Conservation (phyloP, 192 early-diverging fungal genomes). For the Coemansia sp. region DNA sequence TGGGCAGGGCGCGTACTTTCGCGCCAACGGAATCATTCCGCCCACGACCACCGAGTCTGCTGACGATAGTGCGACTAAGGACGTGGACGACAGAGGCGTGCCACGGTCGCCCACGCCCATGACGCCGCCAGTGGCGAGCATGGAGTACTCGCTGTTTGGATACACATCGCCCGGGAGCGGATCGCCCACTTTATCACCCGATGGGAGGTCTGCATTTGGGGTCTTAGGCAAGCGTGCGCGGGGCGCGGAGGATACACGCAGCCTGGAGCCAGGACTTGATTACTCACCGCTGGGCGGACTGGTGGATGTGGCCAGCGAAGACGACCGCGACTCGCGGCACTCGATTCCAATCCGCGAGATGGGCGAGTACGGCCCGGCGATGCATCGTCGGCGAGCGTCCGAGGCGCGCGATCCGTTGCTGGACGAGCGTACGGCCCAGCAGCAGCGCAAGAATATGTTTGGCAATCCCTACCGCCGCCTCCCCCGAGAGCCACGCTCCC, state of each 20-base stretch:
- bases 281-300: conserved; percentile 30
- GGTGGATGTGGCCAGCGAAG: conserved; percentile 42
- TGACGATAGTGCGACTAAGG: conserved; percentile 5
- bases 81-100: conserved; percentile 2
- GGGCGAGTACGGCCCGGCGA: conserved; percentile 60
- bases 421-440: conserved; percentile 56
- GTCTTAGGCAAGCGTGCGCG: not conserved
- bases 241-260: not conserved
- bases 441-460: conserved; percentile 61
- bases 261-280: conserved; percentile 22
- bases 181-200: not conserved
- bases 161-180: not conserved
- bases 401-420: conserved; percentile 60
- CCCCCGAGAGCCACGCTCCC: conserved; percentile 44
- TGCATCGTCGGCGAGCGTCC: conserved; percentile 50
- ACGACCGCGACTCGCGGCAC: conserved; percentile 56
- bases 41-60: not conserved
- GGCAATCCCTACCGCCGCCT: conserved; percentile 67
- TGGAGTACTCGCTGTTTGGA: conserved; percentile 43
- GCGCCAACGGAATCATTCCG: conserved; percentile 38
- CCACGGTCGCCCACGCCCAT: conserved; percentile 7
- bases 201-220: not conserved
- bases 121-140: conserved; percentile 32
- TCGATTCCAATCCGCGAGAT: conserved; percentile 65
- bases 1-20: conserved; percentile 18